Evolutionary conservation across 192 early-diverging fungal species (phyloP).

Genomic region (Linnemannia elongata): DNA sequence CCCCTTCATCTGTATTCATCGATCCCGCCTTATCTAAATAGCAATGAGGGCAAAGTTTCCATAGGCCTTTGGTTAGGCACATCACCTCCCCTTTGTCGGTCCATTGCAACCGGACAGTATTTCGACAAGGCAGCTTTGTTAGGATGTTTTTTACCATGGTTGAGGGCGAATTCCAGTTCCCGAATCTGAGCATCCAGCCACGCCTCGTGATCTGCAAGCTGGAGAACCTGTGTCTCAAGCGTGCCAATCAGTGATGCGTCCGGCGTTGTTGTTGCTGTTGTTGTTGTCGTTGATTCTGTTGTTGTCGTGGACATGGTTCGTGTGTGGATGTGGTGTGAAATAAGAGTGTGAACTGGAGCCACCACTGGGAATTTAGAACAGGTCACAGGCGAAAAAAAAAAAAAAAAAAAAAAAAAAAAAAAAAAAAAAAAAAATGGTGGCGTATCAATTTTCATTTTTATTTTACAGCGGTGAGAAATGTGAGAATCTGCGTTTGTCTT

Average conservation of each 20-base stretch:
- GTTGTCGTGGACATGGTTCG: not conserved
- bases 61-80: not conserved
- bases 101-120: too few species aligned
- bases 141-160: slow-evolving; percentile 12
- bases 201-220: slow-evolving; percentile 45
- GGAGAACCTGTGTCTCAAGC: slow-evolving; percentile 41
- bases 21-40: not conserved
- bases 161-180: slow-evolving; percentile 38
- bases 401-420: too few species aligned
- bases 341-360: not conserved
- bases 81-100: not conserved
- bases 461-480: not conserved
- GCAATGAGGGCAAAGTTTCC: not conserved
- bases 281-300: not conserved
- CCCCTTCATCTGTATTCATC: not conserved
- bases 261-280: slow-evolving; percentile 2
- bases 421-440: not conserved
- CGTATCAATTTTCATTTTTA: not conserved
- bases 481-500: not conserved
- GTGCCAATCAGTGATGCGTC: slow-evolving; percentile 12
- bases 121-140: not conserved
- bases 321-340: not conserved
- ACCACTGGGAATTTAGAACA: too few species aligned
- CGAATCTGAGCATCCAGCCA: slow-evolving; percentile 53
- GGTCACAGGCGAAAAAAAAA: too few species aligned